Evolutionary conservation across 73 alveolate genomes (phyloP), one percentile per base, ranked within the genome.

Genomic region (Paramecium pentaurelia): DNA sequence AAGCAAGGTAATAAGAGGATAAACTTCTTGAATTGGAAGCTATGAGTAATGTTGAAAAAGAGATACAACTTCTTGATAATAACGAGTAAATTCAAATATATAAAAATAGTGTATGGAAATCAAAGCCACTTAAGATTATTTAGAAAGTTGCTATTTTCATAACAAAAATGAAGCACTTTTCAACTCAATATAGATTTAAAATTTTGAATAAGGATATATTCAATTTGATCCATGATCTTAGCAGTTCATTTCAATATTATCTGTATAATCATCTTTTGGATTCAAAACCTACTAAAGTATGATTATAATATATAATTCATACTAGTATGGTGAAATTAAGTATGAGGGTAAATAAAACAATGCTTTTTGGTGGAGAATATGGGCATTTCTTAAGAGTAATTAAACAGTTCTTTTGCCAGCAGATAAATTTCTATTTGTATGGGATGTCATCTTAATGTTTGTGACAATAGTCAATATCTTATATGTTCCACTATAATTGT

Each of bases 341-440:
- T 75, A 75, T 40, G 42, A 30, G 7, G 58, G 38, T n/a, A 32
- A 30, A 27, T 16, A 40, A 40, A 75, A 27, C 3, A 75, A 75
- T 9, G 11, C 36, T 1, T 37, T 75, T 22, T 37, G 58, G 58
- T 75, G 60, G 58, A 75, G 34, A 40, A 37, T 75, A 4, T 75
- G 60, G 58, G 38, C 34, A 6, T 75, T 75, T 40, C 34, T 75
- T 16, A 75, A 75, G 60, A 75, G 49, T 16, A 45, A 75, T 75
- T 22, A 30, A 34, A 75, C 88, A 75, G 49, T 75, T 22, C 60
- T 75, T 6, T 40, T 75, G 14, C 88, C 88, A 75, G 88, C 88
- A n/a, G 88, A 75, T 37, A 75, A 37, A 34, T 37, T 75, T 37
- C 60, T 75, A 9, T 75, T 75, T 75, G 60, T 10, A 12, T 75